Base-by-base conservation (phyloP, 2,329 filamentous ascomycete species). In the Biscogniauxia sp. region DNA sequence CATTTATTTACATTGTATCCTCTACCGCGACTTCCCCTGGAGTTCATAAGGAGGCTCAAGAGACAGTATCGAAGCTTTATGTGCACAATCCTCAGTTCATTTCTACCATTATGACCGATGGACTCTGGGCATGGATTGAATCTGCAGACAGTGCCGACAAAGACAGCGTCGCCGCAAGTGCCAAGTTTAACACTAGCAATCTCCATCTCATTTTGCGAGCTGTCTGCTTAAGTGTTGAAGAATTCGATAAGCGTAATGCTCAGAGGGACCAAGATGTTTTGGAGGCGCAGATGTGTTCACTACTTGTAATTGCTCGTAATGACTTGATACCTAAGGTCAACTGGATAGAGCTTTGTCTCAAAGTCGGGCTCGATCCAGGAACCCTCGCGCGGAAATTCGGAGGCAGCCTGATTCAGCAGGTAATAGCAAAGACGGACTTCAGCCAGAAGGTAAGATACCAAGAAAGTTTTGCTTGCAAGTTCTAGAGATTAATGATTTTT, bases 301-400 rank as follows among this genome's bases (percentile, higher is more conserved):
- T 97, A 3, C 79, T 97, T 19, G 87, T 97, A 19, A 80, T 99
- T 25, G 89, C 90, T 59, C 89, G 92, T 23, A 82, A 87, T 20
- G 88, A 93, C 61, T 78, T 99, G 41, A 84, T 98, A 61, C 89
- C 92, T 0, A 85, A 85, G 61, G 82, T 88, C 20, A 91, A 85
- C 63, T 99, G 96, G 96, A 98, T 99, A 70, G 89, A 95, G 51
- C 78, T 93, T 2, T 96, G 92, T 70, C 82, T 98, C 58, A 87
- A 87, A 62, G 88, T 90, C 66, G 89, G 88, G 13, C 80, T 92
- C 13, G 95, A 99, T 74, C 95, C 95, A 5, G 94, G 93, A 19
- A 80, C 84, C 20, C 82, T 99, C 59, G 91, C 89, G 2, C 81
- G 81, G 59, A 84, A 86, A 57, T 81, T 88, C 58, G 79, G 89